Conservation (phyloP, 805 yeast genomes). For the Millerozyma miso region DNA sequence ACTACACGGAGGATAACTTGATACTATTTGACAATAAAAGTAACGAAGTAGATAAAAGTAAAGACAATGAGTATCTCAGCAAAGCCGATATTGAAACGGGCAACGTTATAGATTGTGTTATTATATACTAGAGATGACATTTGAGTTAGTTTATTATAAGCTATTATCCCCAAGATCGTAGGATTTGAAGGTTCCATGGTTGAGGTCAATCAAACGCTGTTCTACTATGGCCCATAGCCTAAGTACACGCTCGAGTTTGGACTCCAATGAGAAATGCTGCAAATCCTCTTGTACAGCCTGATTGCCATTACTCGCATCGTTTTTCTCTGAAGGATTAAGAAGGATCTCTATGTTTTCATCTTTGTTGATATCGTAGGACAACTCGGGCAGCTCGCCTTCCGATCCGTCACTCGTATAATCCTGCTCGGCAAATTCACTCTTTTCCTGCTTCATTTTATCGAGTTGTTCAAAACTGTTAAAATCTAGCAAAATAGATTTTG, state of each 20-base stretch:
- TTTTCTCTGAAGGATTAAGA: not conserved
- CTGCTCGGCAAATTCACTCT: slow-evolving; percentile 1
- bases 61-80: slow-evolving; percentile 29
- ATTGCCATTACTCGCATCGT: slow-evolving; percentile 8
- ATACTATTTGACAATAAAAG: slow-evolving; percentile 25
- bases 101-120: slow-evolving; percentile 32
- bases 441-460: slow-evolving; percentile 3
- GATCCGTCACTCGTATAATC: slow-evolving; percentile 3
- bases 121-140: slow-evolving; percentile 6
- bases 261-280: slow-evolving; percentile 27
- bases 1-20: slow-evolving; percentile 14
- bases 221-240: slow-evolving; percentile 66
- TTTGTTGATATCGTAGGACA: slow-evolving; percentile 7
- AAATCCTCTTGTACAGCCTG: slow-evolving; percentile 20
- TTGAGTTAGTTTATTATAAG: slow-evolving; percentile 3
- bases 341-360: slow-evolving; percentile 2
- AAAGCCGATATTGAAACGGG: slow-evolving; percentile 41
- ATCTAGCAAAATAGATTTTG: slow-evolving; percentile 18
- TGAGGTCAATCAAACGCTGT: slow-evolving; percentile 41
- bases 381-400: slow-evolving; percentile 3
- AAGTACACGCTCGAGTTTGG: slow-evolving; percentile 48
- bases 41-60: slow-evolving; percentile 17
- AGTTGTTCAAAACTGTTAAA: slow-evolving; percentile 8
- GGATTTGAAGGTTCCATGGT: slow-evolving; percentile 22
- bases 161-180: slow-evolving; percentile 16